Percentiles rank a stretch among this genome's conserved stretches.
Conservation (phyloP, 2,329 filamentous ascomycete species). For the Didymella exigua region DNA sequence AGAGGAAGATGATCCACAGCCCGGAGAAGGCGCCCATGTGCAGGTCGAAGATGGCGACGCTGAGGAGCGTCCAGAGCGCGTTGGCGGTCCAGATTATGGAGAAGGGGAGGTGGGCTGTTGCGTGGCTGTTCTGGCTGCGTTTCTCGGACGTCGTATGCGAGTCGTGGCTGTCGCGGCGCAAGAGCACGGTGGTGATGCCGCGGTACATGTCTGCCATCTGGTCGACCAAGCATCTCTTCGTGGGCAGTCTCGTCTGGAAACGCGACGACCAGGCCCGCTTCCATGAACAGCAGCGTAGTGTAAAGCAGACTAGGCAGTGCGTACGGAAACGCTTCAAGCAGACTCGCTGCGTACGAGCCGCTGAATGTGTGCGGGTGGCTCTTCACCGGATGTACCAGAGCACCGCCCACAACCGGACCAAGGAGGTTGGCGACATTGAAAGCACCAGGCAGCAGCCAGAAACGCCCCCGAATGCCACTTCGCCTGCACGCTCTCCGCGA, state of each 20-base stretch:
- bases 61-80: conserved; percentile 63
- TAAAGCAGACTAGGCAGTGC: conserved; percentile 12
- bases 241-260: conserved; percentile 8
- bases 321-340: conserved; percentile 5
- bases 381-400: conserved; percentile 2
- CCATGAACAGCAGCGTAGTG: conserved; percentile 1
- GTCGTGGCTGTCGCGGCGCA: neutral
- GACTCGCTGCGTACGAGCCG: neutral
- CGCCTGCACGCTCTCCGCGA: conserved; percentile 7
- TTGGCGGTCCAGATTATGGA: conserved; percentile 60
- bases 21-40: conserved; percentile 77
- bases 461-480: conserved; percentile 13
- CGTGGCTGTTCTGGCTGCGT: neutral
- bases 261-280: conserved; percentile 1
- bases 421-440: conserved; percentile 12
- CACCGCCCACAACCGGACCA: conserved; percentile 9
- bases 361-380: neutral
- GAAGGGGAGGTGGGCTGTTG: conserved; percentile 48
- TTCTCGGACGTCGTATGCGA: neutral
- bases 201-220: conserved; percentile 3
- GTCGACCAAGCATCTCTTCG: neutral
- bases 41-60: conserved; percentile 72
- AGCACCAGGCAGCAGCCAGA: conserved; percentile 7
- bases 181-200: neutral
- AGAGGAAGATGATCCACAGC: conserved; percentile 77